Base-by-base conservation (phyloP, 768 basidiomycete species). In the Tylopilus plumbeoviolaceoides region DNA sequence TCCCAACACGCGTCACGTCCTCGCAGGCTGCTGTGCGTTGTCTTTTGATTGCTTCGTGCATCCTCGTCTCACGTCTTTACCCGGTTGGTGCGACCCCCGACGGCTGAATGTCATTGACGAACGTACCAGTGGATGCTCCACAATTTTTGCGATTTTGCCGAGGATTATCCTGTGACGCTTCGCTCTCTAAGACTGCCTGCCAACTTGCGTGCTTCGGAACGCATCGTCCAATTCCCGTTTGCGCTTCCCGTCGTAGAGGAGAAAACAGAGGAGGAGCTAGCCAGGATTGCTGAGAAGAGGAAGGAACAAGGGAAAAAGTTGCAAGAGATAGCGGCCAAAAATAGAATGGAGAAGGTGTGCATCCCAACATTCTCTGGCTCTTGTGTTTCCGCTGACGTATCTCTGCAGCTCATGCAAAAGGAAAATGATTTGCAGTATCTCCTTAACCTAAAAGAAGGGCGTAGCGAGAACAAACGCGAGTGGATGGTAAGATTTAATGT, bases 191-290 rank as follows among this genome's bases (percentile, higher is more conserved):
- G 78, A 38, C 78, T 87, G 51, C 89, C 95, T 0, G 61, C 73
- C 2, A 75, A 76, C 30, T 62, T 98, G 58, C 83, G 83, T 21
- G 74, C 76, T 12, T 72, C 75, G 7, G 88, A 89, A 58, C 81
- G 82, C 14, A 79, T 95, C 52, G 71, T 97, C 30, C 95, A 98
- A 64, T 98, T 98, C 64, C 95, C 95, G 0, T 98, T 84, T 63
- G 72, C 80, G 0, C 59, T 73, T 14, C 71, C 81, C 4, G 77
- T 79, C 1, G 69, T 77, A 1, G 87, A 91, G 38, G 91, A 93
- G 67, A 97, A 95, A 71, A 87, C 90, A 0, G 91, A 95, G 58
- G 95, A 98, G 61, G 94, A 98, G 63, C 68, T 97, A 0, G 80
- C 83, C 5, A 78, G 83, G 33, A 79, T 85, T 35, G 75, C 86